These are phyloP conservation scores for Cercospora sojina DNA, from an alignment of 2,329 filamentous ascomycete genomes.

Conservation along the genomic window DNA sequence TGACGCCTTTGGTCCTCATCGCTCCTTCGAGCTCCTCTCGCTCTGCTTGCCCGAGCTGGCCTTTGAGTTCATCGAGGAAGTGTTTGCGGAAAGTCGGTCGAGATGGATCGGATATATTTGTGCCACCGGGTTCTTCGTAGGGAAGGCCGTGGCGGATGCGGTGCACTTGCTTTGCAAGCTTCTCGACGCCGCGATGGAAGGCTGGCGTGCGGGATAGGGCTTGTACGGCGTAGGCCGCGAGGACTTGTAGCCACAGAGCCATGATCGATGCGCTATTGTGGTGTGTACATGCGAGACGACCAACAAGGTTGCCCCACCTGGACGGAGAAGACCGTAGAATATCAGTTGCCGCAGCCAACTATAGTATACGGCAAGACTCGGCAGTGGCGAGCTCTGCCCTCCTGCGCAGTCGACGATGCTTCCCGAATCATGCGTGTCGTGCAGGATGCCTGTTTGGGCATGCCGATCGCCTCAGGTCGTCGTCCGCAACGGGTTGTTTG, in stretches of 20 bases:
- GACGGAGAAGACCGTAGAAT: neutral
- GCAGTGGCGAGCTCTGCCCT: neutral
- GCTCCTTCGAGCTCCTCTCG: slow-evolving; percentile 22
- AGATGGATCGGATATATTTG: slow-evolving; percentile 44
- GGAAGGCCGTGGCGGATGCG: slow-evolving; percentile 49
- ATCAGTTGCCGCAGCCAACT: neutral
- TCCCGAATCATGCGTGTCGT: neutral
- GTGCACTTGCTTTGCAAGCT: slow-evolving; percentile 50
- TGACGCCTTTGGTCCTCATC: slow-evolving; percentile 21
- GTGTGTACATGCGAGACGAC: neutral
- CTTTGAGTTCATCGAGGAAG: slow-evolving; percentile 53
- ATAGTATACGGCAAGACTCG: neutral
- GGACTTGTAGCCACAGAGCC: slow-evolving; percentile 40
- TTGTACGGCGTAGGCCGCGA: slow-evolving; percentile 41
- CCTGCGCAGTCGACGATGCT: neutral
- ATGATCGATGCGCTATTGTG: slow-evolving; percentile 22
- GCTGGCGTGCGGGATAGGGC: slow-evolving; percentile 55
- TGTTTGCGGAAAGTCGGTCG: slow-evolving; percentile 48
- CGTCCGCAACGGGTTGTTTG: neutral
- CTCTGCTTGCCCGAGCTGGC: slow-evolving; percentile 34
- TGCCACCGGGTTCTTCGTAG: slow-evolving; percentile 50
- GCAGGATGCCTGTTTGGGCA: neutral
- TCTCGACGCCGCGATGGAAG: slow-evolving; percentile 56
- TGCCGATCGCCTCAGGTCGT: neutral
- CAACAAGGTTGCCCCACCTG: neutral